These are phyloP conservation scores for Phytophthora sp. DNA, from an alignment of 352 stramenopile genomes.

Conservation along the genomic window DNA sequence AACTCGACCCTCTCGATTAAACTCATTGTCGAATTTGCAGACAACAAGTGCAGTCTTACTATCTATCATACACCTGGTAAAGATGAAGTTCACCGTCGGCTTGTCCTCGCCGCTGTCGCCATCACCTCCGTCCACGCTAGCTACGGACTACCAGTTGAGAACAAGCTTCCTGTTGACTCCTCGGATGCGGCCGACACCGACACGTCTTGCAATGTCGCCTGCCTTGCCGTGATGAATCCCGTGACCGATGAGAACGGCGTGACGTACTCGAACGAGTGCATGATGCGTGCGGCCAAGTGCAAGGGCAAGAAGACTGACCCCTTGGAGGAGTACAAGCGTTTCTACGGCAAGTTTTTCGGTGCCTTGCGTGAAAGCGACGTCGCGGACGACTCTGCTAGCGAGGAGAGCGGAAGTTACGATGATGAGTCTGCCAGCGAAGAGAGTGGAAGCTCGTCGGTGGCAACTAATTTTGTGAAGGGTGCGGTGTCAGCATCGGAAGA, in stretches of 20 bases:
- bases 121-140: constrained; percentile 11
- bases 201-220: constrained; percentile 8
- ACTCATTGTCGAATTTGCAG: constrained; percentile 8
- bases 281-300: constrained; percentile 11
- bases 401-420: too few species aligned
- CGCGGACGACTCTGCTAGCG: not conserved
- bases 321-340: constrained; percentile 5
- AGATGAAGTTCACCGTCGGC: constrained; percentile 21
- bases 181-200: not conserved
- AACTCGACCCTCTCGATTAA: too few species aligned
- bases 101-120: constrained; percentile 13
- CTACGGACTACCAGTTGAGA: not conserved
- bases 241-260: constrained; percentile 25
- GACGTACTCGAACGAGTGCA: constrained; percentile 17
- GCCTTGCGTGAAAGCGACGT: not conserved
- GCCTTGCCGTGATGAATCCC: constrained; percentile 10
- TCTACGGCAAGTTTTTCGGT: constrained; percentile 9
- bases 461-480: too few species aligned
- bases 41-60: not conserved
- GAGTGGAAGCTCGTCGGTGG: too few species aligned
- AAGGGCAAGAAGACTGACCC: constrained; percentile 13
- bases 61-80: not conserved
- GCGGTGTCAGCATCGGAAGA: too few species aligned
- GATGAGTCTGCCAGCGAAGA: constrained; percentile 1
- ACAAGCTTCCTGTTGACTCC: too few species aligned